Percentiles rank a stretch among this genome's conserved stretches.
Evolutionary conservation across 257 asterid genomes (phyloP).

Genomic region (Osmanthus fragrans): DNA sequence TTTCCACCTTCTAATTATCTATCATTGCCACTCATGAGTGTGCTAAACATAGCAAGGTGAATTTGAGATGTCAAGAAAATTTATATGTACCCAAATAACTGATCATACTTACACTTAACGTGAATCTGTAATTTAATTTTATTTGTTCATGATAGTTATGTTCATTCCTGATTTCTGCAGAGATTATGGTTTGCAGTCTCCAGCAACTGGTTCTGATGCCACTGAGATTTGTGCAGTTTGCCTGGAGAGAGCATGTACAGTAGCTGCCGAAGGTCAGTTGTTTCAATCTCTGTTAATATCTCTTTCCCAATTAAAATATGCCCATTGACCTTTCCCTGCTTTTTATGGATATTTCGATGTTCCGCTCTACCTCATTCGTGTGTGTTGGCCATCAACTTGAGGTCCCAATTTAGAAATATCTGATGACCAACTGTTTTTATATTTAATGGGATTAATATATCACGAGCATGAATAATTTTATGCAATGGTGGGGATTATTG

Average conservation of each 20-base stretch:
- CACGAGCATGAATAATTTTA: too few species aligned
- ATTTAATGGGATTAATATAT: too few species aligned
- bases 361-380: neutral
- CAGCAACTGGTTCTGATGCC: conserved; percentile 68
- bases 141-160: neutral
- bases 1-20: conserved; percentile 84
- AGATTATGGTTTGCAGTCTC: conserved; percentile 72
- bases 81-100: neutral
- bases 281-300: conserved; percentile 7
- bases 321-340: too few species aligned
- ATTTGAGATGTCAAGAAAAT: neutral
- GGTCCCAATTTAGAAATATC: neutral
- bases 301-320: neutral
- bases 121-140: too few species aligned
- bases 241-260: conserved; percentile 84
- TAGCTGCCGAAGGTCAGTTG: conserved; percentile 76
- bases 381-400: neutral
- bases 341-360: neutral
- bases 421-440: neutral
- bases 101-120: neutral
- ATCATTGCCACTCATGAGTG: conserved; percentile 87
- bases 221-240: conserved; percentile 87
- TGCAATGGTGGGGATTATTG: too few species aligned
- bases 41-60: conserved; percentile 89
- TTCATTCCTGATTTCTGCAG: conserved; percentile 40